phyloP scores from a whole-genome alignment of 2,329 filamentous ascomycete genomes.

The Botrytis fragariae region DNA sequence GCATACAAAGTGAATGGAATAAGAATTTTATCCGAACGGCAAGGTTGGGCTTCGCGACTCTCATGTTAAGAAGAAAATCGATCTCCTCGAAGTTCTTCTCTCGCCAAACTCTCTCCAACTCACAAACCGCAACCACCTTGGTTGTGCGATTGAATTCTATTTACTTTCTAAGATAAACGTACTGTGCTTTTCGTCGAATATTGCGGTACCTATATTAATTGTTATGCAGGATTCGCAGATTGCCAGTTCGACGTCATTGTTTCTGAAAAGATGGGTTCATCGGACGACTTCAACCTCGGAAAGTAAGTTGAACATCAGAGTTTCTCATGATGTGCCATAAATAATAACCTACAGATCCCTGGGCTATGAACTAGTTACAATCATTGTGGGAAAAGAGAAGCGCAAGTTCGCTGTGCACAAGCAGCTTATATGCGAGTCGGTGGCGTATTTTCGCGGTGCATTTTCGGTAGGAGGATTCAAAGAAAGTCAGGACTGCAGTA shows the following conservation, averaged over 20 bases:
- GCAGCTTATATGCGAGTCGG: conserved; percentile 25
- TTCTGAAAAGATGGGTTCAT: too few relatives aligned
- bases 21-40: background rate
- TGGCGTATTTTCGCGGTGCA: conserved; percentile 18
- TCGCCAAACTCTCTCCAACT: too few relatives aligned
- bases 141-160: too few relatives aligned
- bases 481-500: conserved; percentile 11
- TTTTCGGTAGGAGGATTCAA: conserved; percentile 22
- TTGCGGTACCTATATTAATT: too few relatives aligned
- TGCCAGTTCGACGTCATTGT: too few relatives aligned
- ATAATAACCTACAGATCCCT: background rate
- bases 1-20: background rate
- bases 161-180: too few relatives aligned
- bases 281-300: background rate
- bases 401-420: conserved; percentile 31
- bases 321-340: rapidly evolving
- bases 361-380: conserved; percentile 25
- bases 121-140: too few relatives aligned
- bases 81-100: background rate
- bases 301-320: background rate
- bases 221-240: too few relatives aligned
- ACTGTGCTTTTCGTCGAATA: too few relatives aligned
- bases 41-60: background rate
- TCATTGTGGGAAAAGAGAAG: conserved; percentile 27
- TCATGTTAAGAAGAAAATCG: background rate